Base-by-base conservation (phyloP, 148 eudicot genomes). In the Cornus suecica region DNA sequence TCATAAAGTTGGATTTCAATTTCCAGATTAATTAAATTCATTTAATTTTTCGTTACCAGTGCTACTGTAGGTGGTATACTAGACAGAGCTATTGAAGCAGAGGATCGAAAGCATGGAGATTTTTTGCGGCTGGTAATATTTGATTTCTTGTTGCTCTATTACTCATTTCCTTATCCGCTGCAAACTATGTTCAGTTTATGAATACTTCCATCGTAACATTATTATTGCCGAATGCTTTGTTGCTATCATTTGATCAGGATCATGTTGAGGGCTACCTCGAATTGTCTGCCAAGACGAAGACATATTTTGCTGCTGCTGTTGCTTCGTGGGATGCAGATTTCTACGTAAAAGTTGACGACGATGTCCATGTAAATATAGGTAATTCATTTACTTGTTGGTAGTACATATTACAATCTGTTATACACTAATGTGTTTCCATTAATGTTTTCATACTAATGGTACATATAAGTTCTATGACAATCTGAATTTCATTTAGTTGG, bases 331-430 rank as follows among this genome's bases (percentile, higher is more conserved):
- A 87, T 76, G 90, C 90, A 45, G 90, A 87, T 75, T 87, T 84
- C 66, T 87, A 87, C 54, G 78, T 87, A 52, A 87, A 87, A 71
- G 90, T 87, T 42, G 90, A 87, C 42, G 90, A 87, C 51, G 90
- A 87, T 74, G 87, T 87, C 51, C 90, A 87, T 73, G 90, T 87
- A 45, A 87, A 87, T 64, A 82, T 87, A 80, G 90, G 90, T 87
- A 76, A 60, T 10, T 4, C 10, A 37, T 61, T 32, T 60, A 5
- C 16, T 15, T 52, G 24, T 7, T 18, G 62, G 62, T 58, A 8
- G 23, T 58, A n/a, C 24, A 54, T 20, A 54, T 54, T 16, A 54
- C 61, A 16, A 16, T 54, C 61, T 54, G 61, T 16, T 2, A 54
- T 54, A 8, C 61, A 54, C 18, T 54, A 32, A 48, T 48, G 9